phyloP scores from a whole-genome alignment of 2,329 filamentous ascomycete genomes.

The Pseudogymnoascus sp. region DNA sequence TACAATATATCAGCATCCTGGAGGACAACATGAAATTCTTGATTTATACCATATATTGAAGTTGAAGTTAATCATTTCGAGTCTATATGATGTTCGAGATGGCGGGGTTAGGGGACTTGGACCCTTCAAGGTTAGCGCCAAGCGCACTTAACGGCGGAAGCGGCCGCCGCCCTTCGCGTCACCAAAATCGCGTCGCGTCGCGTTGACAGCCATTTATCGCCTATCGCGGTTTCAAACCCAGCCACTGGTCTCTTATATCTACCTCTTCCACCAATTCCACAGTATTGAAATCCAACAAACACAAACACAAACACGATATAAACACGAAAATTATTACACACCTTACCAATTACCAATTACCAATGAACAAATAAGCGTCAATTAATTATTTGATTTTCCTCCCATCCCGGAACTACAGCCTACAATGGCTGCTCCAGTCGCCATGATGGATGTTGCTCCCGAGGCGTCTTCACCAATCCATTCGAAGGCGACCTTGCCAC shows the following conservation, averaged over 20 bases:
- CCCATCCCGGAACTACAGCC: neutral
- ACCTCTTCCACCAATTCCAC: conserved; percentile 3
- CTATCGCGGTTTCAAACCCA: neutral
- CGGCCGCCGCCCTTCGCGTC: conserved; percentile 3
- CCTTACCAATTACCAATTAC: neutral
- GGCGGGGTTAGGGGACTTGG: neutral
- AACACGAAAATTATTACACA: conserved; percentile 2
- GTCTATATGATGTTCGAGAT: neutral
- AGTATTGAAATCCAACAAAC: neutral
- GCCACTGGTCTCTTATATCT: conserved; percentile 7
- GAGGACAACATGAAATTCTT: neutral
- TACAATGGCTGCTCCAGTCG: conserved; percentile 4
- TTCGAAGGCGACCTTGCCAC: neutral
- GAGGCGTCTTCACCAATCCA: conserved; percentile 8
- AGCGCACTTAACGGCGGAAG: conserved; percentile 5
- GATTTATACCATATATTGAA: neutral
- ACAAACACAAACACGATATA: neutral
- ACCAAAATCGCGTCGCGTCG: conserved; percentile 6
- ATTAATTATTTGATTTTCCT: neutral
- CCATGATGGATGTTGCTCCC: neutral
- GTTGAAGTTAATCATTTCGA: neutral
- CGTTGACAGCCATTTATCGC: neutral
- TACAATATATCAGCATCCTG: neutral
- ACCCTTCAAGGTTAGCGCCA: conserved; percentile 9
- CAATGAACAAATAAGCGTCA: neutral